Evolutionary conservation across 2,329 filamentous ascomycete species (phyloP).

Genomic region (Lomentospora prolificans): DNA sequence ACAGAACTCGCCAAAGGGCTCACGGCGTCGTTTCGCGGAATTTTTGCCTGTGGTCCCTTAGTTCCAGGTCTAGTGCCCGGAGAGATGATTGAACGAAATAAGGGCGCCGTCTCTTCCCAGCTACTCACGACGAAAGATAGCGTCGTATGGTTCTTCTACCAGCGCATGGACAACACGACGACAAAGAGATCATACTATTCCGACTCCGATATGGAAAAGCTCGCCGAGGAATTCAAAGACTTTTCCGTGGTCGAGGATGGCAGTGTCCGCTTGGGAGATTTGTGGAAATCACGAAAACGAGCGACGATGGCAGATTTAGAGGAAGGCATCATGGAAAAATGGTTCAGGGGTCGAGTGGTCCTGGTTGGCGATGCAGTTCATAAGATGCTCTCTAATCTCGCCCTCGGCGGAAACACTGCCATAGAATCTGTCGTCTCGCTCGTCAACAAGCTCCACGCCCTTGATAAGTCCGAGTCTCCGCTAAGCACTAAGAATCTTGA

Average conservation of each 20-base stretch:
- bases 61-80: neutral
- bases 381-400: constrained; percentile 23
- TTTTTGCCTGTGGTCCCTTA: neutral
- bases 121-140: neutral
- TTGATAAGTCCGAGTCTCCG: neutral
- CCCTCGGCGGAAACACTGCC: constrained; percentile 23
- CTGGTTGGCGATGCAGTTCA: constrained; percentile 24
- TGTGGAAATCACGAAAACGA: constrained; percentile 3
- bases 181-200: neutral
- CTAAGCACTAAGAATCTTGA: neutral
- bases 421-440: constrained; percentile 18
- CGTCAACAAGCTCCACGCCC: constrained; percentile 12
- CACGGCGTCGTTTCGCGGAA: neutral
- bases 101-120: neutral
- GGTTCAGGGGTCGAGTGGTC: constrained; percentile 21
- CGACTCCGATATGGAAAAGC: neutral
- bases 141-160: constrained; percentile 8
- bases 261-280: neutral
- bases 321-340: constrained; percentile 21
- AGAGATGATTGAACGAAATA: neutral
- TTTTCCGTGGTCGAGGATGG: neutral
- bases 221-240: neutral
- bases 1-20: neutral
- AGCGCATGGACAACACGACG: neutral
- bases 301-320: constrained; percentile 20